Evolutionary conservation across 129 eudicot species (phyloP), one percentile per base, ranked within the genome.

Genomic region (Ambrosia trifida): DNA sequence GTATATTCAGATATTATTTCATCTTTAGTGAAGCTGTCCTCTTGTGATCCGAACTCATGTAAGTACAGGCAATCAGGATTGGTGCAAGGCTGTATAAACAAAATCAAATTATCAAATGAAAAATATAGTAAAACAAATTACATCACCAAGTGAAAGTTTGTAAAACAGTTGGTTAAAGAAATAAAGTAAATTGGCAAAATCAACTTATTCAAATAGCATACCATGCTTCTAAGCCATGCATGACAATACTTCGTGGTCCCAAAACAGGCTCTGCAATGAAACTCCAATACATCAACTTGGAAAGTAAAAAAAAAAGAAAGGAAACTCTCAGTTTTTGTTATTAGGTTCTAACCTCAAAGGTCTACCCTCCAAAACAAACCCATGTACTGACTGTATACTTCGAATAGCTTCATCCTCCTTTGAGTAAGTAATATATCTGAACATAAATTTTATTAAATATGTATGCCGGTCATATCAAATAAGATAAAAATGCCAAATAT

Each of bases 201-300:
- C 4, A 38, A 62, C 12, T 49, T 20, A 46, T 50, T 74, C 52
- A 24, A 36, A 59, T 62, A 64, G 28, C 86, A 73, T 88, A 95
- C 99, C 96, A 83, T 75, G 70, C 83, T 95, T 73, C 96, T 90
- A 71, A 95, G 84, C 99, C 99, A 95, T 52, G 97, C 96, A 78
- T 95, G 99, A 75, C 99, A 95, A 75, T 90, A 95, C 77, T 95
- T 95, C 57, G 97, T 95, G 33, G 99, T 95, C 63, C 99, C 99
- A 79, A 95, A 95, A 83, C 99, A 90, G 47, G 99, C 99, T 87
- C 99, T 95, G 88, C 77, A 71, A 60, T 47, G n/a, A 11, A 60
- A 79, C 33, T 62, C n/a, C 24, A 62, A 72, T 56, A 76, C 8
- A 67, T 63, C 14, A 54, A 44, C 69, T 28, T 20, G 46, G 14